These are phyloP conservation scores for Laetiporus sulphureus DNA, from an alignment of 1,284 basidiomycete species.

Conservation along the genomic window DNA sequence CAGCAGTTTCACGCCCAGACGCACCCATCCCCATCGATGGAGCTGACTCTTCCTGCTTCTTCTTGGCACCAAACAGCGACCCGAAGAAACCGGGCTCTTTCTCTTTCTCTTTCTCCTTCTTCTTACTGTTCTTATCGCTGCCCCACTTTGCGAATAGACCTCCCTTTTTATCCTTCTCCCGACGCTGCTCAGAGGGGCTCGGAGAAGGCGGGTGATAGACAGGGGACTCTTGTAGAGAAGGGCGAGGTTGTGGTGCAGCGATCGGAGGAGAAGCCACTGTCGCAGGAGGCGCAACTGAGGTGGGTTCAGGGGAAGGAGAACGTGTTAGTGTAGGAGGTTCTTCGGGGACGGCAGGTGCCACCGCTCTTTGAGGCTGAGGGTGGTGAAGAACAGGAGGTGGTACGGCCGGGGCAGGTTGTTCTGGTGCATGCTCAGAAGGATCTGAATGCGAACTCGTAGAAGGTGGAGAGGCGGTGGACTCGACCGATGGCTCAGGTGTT, in stretches of 20 bases:
- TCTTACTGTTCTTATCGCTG: conserved; percentile 41
- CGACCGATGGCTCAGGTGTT: conserved; percentile 12
- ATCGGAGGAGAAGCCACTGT: conserved; percentile 24
- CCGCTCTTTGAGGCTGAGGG: conserved; percentile 39
- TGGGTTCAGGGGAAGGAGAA: conserved; percentile 31
- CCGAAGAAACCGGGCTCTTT: conserved; percentile 81
- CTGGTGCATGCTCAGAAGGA: conserved; percentile 13
- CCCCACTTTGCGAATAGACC: conserved; percentile 72
- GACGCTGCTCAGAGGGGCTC: conserved; percentile 30
- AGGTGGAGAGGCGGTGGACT: conserved; percentile 5
- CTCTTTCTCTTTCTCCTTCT: conserved; percentile 44
- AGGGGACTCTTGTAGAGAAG: conserved; percentile 22
- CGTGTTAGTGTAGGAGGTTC: conserved; percentile 33
- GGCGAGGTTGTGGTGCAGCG: conserved; percentile 19
- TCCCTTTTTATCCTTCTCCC: conserved; percentile 71
- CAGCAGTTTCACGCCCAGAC: conserved; percentile 73
- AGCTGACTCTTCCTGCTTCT: conserved; percentile 65
- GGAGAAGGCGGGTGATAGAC: conserved; percentile 24
- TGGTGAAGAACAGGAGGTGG: conserved; percentile 48
- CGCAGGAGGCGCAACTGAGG: conserved; percentile 38
- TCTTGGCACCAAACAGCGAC: conserved; percentile 79
- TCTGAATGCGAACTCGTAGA: conserved; percentile 7
- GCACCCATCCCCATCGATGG: conserved; percentile 42
- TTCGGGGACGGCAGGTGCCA: conserved; percentile 25
- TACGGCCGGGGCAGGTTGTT: conserved; percentile 1